Evolutionary conservation across 2,329 filamentous ascomycete genomes (phyloP).

Genomic region (Conoideocrella luteorostrata): DNA sequence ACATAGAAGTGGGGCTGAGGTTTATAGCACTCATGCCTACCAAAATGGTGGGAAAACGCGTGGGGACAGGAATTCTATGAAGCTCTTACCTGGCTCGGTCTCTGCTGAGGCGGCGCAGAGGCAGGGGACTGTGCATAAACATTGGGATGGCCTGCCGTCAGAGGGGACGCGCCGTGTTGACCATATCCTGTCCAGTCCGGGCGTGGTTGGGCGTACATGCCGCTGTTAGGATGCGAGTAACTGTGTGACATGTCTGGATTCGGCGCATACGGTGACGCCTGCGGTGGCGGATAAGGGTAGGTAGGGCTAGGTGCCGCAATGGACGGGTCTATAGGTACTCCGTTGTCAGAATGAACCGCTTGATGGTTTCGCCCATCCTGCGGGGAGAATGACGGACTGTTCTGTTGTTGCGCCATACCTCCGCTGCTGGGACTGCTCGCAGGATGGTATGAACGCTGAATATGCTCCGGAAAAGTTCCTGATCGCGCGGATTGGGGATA

Average conservation of each 20-base stretch:
- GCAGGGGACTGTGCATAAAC: conserved; percentile 51
- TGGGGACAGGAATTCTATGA: too few species aligned
- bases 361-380: conserved; percentile 75
- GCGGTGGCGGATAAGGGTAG: conserved; percentile 60
- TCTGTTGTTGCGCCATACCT: conserved; percentile 94
- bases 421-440: conserved; percentile 66
- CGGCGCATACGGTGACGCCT: conserved; percentile 82
- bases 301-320: conserved; percentile 90
- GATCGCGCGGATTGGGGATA: conserved; percentile 72
- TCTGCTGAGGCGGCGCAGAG: conserved; percentile 46
- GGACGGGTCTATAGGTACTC: conserved; percentile 98
- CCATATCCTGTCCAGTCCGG: conserved; percentile 70
- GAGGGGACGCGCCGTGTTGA: conserved; percentile 42
- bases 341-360: conserved; percentile 86
- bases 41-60: too few species aligned
- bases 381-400: conserved; percentile 93
- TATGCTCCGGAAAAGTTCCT: conserved; percentile 79
- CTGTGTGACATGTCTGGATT: conserved; percentile 81
- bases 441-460: conserved; percentile 78
- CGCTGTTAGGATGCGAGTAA: conserved; percentile 56
- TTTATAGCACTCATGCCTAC: too few species aligned
- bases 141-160: conserved; percentile 42
- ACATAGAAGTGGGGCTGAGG: too few species aligned
- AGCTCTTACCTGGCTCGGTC: conserved; percentile 54
- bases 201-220: conserved; percentile 62